Evolutionary conservation across 2,329 filamentous ascomycete genomes (phyloP).

Genomic region (Penicillium sp.): DNA sequence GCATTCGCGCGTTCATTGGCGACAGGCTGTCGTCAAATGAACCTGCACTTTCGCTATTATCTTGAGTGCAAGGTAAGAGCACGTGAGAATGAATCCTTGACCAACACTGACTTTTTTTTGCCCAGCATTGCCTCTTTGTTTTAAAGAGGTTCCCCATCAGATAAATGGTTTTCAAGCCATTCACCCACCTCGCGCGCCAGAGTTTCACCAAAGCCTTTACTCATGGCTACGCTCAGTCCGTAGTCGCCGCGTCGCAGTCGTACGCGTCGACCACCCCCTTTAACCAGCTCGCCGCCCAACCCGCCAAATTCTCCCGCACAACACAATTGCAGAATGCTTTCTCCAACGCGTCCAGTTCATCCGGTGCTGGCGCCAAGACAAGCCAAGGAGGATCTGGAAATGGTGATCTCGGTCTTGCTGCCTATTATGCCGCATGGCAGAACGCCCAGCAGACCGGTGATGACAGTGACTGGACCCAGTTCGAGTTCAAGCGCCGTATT

Average conservation of each 20-base stretch:
- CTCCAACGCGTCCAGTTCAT: constrained; percentile 61
- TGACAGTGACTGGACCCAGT: constrained; percentile 85
- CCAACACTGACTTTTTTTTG: not conserved
- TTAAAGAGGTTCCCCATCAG: constrained; percentile 64
- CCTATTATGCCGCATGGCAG: constrained; percentile 89
- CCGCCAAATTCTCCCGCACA: constrained; percentile 51
- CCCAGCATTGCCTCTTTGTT: constrained; percentile 54
- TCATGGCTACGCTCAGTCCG: constrained; percentile 96
- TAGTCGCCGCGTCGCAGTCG: constrained; percentile 92
- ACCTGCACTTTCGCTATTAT: constrained; percentile 74
- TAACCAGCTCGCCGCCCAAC: constrained; percentile 51
- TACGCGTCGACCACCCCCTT: constrained; percentile 65
- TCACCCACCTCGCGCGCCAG: constrained; percentile 86
- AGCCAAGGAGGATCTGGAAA: constrained; percentile 58
- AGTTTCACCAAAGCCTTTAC: constrained; percentile 95
- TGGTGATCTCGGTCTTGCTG: constrained; percentile 69
- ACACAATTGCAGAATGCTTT: constrained; percentile 69
- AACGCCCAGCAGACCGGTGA: constrained; percentile 66
- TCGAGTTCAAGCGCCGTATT: constrained; percentile 81
- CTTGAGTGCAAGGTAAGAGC: constrained; percentile 63
- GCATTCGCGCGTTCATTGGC: constrained; percentile 77
- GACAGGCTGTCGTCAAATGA: constrained; percentile 91
- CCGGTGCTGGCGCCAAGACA: constrained; percentile 51
- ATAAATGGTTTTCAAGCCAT: constrained; percentile 83
- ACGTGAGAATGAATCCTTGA: not conserved